Base-by-base conservation (phyloP, 345 rosid species). In the Ceriops decandra region DNA sequence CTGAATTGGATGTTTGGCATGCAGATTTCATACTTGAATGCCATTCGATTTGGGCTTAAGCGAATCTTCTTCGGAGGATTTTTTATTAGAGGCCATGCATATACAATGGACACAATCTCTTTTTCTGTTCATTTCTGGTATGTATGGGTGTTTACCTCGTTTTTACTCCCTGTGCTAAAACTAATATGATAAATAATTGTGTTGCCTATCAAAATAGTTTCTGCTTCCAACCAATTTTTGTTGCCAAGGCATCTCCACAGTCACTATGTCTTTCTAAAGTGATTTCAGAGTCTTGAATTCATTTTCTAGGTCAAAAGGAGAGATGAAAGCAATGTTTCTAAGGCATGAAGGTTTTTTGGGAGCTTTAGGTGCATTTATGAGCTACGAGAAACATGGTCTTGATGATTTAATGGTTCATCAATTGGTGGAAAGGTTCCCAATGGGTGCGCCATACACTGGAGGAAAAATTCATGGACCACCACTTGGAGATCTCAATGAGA, bases 101-200 rank as follows among this genome's bases (percentile, higher is more conserved):
- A 95, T 83, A 95, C 99, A 69, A 95, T 95, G 99, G 99, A 95
- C 80, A 85, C 99, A 65, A 95, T 95, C n/a, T 95, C 99, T 51
- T 91, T 95, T 84, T 98, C 99, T 66, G 92, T 95, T 76, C 93
- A 95, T 0, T 95, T 95, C 87, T 95, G 99, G 99, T 88, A 69
- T 72, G 74, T 69, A 6, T 54, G 30, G 30, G 7, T 28, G 16
- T 59, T 57, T 58, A 49, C 47, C 8, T 32, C 33, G 1, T 35
- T 35, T 53, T 22, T 28, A 21, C 49, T 67, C 61, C 49, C 52
- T 21, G 5, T 54, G 9, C 54, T 66, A 31, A 33, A 60, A 22
- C 46, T 66, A 66, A 72, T 36, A 26, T 35, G 63, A 68, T 54
- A 53, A 38, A 35, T 52, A 61, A 56, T 60, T 58, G 27, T 64